Conservation (phyloP, 257 asterid species). For the Solanum commersonii region DNA sequence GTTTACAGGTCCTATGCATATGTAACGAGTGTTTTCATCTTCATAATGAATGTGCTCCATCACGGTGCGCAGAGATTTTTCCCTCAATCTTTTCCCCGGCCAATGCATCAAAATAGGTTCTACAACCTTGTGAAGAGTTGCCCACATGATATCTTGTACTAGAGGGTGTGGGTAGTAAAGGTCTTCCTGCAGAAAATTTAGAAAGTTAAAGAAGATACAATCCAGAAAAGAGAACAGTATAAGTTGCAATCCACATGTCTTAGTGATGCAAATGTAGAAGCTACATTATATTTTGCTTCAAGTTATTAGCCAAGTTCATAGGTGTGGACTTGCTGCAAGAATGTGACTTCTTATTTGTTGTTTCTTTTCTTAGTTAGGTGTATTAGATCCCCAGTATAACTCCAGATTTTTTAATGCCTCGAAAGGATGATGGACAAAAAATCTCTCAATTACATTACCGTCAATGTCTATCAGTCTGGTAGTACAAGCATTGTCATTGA, state of each 20-base stretch:
- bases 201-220: not conserved
- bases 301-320: not conserved
- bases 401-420: not conserved
- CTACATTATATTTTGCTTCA: not conserved
- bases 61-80: conserved; percentile 53
- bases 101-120: conserved; percentile 85
- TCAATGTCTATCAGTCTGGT: not conserved
- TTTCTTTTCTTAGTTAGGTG: not conserved
- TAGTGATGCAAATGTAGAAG: not conserved
- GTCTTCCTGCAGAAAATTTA: conserved; percentile 69
- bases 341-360: not conserved
- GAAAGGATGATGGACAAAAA: not conserved
- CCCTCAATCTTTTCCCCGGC: conserved; percentile 94
- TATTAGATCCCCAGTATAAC: not conserved
- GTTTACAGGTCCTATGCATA: conserved; percentile 95
- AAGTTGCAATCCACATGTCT: not conserved
- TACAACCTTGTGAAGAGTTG: conserved; percentile 64
- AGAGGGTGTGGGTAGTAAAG: conserved; percentile 94
- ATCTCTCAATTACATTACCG: not conserved
- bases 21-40: conserved; percentile 92
- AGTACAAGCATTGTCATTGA: not conserved
- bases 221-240: not conserved
- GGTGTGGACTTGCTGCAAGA: not conserved
- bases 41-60: conserved; percentile 96
- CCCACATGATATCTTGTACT: conserved; percentile 87